phyloP scores from a whole-genome alignment of 164 flowering plant genomes.

The Platanus orientalis region DNA sequence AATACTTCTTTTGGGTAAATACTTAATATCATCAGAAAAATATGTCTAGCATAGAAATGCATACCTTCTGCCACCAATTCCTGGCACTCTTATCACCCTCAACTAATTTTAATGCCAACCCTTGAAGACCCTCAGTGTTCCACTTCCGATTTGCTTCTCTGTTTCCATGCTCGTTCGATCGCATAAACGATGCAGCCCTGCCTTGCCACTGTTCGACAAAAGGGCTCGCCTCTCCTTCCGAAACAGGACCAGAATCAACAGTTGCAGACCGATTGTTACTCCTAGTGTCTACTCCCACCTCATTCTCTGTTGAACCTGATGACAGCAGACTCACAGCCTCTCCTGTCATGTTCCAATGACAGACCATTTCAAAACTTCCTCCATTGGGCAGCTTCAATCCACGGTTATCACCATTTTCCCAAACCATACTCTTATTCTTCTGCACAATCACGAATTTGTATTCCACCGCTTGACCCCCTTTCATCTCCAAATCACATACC shows the following conservation, averaged over 20 bases:
- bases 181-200: conserved; percentile 59
- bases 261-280: conserved; percentile 26
- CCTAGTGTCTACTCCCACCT: not conserved
- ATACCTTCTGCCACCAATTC: conserved; percentile 96
- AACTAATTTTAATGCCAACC: conserved; percentile 64
- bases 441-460: conserved; percentile 66
- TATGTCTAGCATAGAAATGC: too few species aligned
- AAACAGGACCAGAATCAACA: conserved; percentile 13
- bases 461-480: conserved; percentile 49
- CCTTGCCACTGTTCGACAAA: conserved; percentile 97
- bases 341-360: conserved; percentile 63
- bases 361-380: conserved; percentile 52
- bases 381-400: conserved; percentile 44
- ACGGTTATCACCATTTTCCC: conserved; percentile 83
- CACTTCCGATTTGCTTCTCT: conserved; percentile 50
- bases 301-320: conserved; percentile 15
- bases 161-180: conserved; percentile 70
- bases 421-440: conserved; percentile 38
- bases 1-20: too few species aligned
- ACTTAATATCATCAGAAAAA: too few species aligned
- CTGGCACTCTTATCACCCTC: conserved; percentile 69
- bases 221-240: conserved; percentile 45
- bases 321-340: conserved; percentile 44
- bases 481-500: conserved; percentile 54
- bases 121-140: conserved; percentile 82